Evolutionary conservation across 2,329 filamentous ascomycete genomes (phyloP).

Genomic region (Xylaria sp.): DNA sequence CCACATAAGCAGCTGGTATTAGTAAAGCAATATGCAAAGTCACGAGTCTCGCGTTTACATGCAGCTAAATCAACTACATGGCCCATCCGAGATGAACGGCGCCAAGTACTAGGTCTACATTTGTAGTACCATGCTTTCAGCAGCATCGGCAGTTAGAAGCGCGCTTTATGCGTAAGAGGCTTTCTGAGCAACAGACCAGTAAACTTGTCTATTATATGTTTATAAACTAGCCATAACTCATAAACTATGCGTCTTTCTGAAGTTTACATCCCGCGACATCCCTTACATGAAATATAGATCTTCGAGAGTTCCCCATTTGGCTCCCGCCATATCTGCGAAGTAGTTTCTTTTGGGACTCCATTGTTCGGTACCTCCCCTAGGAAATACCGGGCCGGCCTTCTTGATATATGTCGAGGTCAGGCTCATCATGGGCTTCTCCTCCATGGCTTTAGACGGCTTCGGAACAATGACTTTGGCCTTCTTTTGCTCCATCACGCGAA

Average conservation of each 20-base stretch:
- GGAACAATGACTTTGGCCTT: constrained; percentile 35
- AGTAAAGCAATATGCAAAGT: no score
- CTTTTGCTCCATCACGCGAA: constrained; percentile 58
- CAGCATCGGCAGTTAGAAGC: no score
- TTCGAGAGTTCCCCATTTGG: constrained; percentile 42
- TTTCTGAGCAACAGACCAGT: neutral
- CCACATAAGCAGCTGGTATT: neutral
- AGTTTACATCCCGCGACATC: neutral
- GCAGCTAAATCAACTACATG: neutral
- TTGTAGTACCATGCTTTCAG: neutral
- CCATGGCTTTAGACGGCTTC: constrained; percentile 29
- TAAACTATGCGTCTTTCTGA: neutral
- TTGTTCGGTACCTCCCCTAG: constrained; percentile 48
- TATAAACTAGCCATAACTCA: neutral
- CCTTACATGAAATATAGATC: constrained; percentile 38
- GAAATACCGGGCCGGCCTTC: constrained; percentile 53
- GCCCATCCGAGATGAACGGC: no score
- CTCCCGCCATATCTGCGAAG: constrained; percentile 40
- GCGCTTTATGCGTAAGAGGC: neutral
- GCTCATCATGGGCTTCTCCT: constrained; percentile 47
- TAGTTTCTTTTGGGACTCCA: constrained; percentile 45
- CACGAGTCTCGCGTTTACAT: no score
- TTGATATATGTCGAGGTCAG: constrained; percentile 54
- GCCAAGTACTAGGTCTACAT: neutral
- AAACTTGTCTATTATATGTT: neutral